phyloP scores from a whole-genome alignment of 805 yeast genomes.

The Saturnispora sekii region DNA sequence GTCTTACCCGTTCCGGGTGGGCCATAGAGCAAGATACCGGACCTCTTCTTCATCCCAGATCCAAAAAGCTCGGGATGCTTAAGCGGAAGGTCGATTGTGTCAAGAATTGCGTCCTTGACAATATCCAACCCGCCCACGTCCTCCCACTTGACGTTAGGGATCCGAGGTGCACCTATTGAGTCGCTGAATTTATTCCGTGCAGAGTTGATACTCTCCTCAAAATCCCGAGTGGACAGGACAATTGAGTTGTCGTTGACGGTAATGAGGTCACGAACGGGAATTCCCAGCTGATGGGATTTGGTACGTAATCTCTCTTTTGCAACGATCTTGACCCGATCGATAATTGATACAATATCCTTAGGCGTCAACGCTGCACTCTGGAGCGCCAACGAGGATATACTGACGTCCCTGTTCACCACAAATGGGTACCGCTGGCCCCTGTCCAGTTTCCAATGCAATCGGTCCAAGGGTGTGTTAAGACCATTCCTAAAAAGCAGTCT shows the following conservation, averaged over 20 bases:
- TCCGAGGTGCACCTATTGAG: constrained; percentile 93
- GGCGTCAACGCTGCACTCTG: constrained; percentile 94
- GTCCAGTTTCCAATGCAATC: background rate
- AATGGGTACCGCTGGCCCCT: constrained; percentile 12
- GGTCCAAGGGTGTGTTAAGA: constrained; percentile 12
- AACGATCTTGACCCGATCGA: constrained; percentile 49
- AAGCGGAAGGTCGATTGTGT: constrained; percentile 92
- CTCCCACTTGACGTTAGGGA: constrained; percentile 93
- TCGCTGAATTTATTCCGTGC: constrained; percentile 87
- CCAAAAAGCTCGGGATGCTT: constrained; percentile 85
- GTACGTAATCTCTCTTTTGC: constrained; percentile 43
- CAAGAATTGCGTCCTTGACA: constrained; percentile 87
- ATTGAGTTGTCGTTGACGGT: constrained; percentile 49
- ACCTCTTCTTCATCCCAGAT: constrained; percentile 84
- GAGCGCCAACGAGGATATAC: constrained; percentile 49
- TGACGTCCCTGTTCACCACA: constrained; percentile 39
- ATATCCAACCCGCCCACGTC: constrained; percentile 93
- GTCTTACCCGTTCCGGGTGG: constrained; percentile 99
- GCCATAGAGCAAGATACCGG: constrained; percentile 92
- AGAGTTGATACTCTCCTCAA: constrained; percentile 59
- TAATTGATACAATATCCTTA: constrained; percentile 63
- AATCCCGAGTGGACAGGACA: constrained; percentile 47
- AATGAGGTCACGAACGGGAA: constrained; percentile 27
- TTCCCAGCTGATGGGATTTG: constrained; percentile 19
- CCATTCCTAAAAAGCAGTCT: constrained; percentile 47